Evolutionary conservation across 768 basidiomycete genomes (phyloP).

Genomic region (Termitomyces sp.): DNA sequence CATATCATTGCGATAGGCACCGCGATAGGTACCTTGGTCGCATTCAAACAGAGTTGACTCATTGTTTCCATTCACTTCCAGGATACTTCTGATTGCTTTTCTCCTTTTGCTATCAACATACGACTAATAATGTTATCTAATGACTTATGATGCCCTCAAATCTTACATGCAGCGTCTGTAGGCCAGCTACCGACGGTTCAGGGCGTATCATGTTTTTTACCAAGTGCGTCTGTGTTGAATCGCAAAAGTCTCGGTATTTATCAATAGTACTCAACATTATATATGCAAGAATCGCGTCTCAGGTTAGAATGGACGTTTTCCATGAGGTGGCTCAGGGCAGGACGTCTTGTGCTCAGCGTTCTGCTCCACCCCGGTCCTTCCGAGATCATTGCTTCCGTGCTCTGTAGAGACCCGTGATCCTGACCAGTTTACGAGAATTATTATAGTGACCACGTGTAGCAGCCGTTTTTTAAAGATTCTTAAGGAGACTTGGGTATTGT

Average conservation of each 20-base stretch:
- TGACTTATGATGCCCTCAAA: too few species aligned
- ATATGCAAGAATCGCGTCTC: not conserved
- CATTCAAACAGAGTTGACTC: not conserved
- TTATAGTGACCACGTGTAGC: slow-evolving; percentile 3
- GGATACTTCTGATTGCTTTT: not conserved
- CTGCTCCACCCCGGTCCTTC: slow-evolving; percentile 2
- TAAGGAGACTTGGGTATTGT: not conserved
- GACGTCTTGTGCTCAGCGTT: not conserved
- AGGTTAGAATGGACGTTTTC: not conserved
- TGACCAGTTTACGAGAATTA: not conserved
- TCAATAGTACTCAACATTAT: not conserved
- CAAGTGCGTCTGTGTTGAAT: not conserved
- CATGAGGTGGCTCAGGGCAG: not conserved
- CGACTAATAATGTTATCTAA: not conserved
- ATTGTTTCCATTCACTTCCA: not conserved
- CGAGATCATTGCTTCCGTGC: slow-evolving; percentile 7
- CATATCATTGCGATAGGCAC: not conserved
- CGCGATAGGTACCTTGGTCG: not conserved
- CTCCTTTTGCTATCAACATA: not conserved
- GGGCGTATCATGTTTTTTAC: not conserved
- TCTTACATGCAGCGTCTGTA: not conserved
- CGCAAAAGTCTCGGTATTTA: not conserved
- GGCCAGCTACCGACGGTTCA: not conserved
- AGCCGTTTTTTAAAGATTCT: not conserved
- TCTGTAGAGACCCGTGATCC: slow-evolving; percentile 4